phyloP scores from a whole-genome alignment of 2,329 filamentous ascomycete genomes.

The Dothideomycetes sp. region DNA sequence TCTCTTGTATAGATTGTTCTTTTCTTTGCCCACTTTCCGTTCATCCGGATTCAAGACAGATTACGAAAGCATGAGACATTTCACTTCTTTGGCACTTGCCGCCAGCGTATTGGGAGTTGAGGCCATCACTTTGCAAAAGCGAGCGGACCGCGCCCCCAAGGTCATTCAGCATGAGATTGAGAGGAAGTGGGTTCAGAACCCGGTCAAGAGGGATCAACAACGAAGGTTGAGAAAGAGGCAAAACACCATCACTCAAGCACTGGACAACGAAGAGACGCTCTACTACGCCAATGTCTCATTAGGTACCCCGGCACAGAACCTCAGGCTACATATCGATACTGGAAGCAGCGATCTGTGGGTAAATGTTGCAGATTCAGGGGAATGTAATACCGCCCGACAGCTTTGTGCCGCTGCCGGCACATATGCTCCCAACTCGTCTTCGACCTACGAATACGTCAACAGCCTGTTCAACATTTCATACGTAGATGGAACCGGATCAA shows the following conservation, averaged over 20 bases:
- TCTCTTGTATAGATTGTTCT: too few species aligned
- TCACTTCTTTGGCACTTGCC: slow-evolving; percentile 21
- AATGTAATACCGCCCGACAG: slow-evolving; percentile 42
- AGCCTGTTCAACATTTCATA: slow-evolving; percentile 82
- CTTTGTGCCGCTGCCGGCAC: slow-evolving; percentile 56
- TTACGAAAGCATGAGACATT: slow-evolving; percentile 21
- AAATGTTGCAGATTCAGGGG: slow-evolving; percentile 52
- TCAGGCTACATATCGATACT: slow-evolving; percentile 53
- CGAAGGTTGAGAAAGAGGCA: slow-evolving; percentile 35
- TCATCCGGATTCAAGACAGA: too few species aligned
- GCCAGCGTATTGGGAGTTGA: slow-evolving; percentile 18
- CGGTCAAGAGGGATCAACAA: slow-evolving; percentile 39
- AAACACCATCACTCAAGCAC: slow-evolving; percentile 36
- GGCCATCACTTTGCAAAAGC: slow-evolving; percentile 24
- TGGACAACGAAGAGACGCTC: slow-evolving; percentile 51
- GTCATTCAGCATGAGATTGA: slow-evolving; percentile 44
- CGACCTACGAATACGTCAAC: slow-evolving; percentile 64
- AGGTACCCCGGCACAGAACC: slow-evolving; percentile 47
- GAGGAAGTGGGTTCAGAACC: slow-evolving; percentile 38
- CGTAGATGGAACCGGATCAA: slow-evolving; percentile 67
- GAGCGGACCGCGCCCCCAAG: slow-evolving; percentile 27
- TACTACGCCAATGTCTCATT: slow-evolving; percentile 51
- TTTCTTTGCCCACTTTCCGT: too few species aligned
- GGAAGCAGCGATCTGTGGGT: slow-evolving; percentile 56
- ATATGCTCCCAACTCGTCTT: slow-evolving; percentile 62